Conservation (phyloP, 1,284 basidiomycete genomes). For the Thecaphora frezii region DNA sequence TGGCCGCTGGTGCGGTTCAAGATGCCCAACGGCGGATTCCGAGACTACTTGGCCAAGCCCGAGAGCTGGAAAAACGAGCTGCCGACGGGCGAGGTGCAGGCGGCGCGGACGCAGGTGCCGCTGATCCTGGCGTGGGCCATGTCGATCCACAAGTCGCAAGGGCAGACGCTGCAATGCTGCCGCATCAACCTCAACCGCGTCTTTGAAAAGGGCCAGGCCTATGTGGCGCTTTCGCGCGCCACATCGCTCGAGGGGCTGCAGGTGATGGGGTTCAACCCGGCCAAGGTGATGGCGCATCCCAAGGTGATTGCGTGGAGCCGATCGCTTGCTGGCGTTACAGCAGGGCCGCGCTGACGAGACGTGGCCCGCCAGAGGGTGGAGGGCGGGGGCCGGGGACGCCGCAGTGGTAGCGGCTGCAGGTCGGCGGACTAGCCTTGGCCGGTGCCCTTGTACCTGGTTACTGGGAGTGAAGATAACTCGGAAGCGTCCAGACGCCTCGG, state of each 20-base stretch:
- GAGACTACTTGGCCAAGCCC: conserved; percentile 43
- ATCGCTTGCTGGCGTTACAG: conserved; percentile 8
- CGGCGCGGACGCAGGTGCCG: conserved; percentile 51
- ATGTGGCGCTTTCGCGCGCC: conserved; percentile 92
- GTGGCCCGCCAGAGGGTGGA: no score
- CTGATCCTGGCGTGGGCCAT: conserved; percentile 57
- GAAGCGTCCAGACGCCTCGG: no score
- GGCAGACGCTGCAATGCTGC: conserved; percentile 55
- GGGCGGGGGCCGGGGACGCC: no score
- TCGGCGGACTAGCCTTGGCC: no score
- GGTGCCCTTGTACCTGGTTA: no score
- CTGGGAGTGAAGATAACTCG: no score
- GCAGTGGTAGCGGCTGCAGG: no score
- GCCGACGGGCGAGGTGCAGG: conserved; percentile 57
- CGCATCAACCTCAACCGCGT: conserved; percentile 52
- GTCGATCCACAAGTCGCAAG: conserved; percentile 59
- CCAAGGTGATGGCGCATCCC: conserved; percentile 52
- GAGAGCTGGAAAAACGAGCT: conserved; percentile 60
- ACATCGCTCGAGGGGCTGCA: conserved; percentile 88
- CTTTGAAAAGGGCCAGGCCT: conserved; percentile 69
- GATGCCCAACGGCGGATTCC: conserved; percentile 32
- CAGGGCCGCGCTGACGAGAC: no score
- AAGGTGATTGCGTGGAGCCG: conserved; percentile 50
- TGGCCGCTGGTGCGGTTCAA: conserved; percentile 55
- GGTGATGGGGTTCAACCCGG: conserved; percentile 72